These are phyloP conservation scores for Umbellularia californica DNA, from an alignment of 164 flowering plant genomes.

Conservation along the genomic window DNA sequence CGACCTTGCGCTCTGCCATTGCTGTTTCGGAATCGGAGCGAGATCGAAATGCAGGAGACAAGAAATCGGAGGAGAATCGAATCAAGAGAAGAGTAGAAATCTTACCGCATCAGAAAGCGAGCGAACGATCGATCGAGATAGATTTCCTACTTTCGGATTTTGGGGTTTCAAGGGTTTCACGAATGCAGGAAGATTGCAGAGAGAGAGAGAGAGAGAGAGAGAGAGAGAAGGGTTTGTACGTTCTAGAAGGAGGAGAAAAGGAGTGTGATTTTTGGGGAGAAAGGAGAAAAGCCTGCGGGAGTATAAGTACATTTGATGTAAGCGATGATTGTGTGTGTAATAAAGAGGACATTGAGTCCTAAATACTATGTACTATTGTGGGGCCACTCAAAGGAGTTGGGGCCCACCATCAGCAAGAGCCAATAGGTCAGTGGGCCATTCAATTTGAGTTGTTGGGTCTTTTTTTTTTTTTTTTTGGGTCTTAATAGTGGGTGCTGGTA, in stretches of 20 bases:
- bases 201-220: background rate
- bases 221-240: background rate
- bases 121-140: background rate
- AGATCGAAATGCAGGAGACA: background rate
- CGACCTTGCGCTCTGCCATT: slow-evolving; percentile 65
- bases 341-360: too few relatives aligned
- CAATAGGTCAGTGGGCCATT: too few relatives aligned
- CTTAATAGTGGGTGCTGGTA: too few relatives aligned
- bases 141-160: background rate
- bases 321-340: background rate
- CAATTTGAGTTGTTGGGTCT: too few relatives aligned
- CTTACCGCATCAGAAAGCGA: background rate
- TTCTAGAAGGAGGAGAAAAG: background rate
- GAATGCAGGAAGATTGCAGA: background rate
- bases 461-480: too few relatives aligned
- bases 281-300: slow-evolving; percentile 36
- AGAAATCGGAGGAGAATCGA: background rate
- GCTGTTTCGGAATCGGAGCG: background rate
- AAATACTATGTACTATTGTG: too few relatives aligned
- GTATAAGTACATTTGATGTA: slow-evolving; percentile 3
- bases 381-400: too few relatives aligned
- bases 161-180: slow-evolving; percentile 5
- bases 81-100: background rate
- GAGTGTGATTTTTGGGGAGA: slow-evolving; percentile 7
- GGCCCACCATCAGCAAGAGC: too few relatives aligned